Conservation (phyloP, 352 stramenopile genomes). For the Phytophthora palmivora region DNA sequence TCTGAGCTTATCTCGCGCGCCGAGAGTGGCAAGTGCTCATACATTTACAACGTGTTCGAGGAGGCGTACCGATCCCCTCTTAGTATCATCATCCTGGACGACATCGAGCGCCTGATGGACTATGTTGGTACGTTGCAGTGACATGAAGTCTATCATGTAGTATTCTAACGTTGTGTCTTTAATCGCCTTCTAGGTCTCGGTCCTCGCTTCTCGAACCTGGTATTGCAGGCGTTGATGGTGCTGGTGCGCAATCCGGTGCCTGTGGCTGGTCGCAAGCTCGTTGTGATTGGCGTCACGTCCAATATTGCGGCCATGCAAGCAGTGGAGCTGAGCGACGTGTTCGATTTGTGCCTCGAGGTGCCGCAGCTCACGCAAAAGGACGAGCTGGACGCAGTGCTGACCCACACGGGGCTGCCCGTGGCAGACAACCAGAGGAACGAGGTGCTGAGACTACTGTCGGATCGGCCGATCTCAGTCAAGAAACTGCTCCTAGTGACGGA, state of each 20-base stretch:
- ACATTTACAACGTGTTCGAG: conserved; percentile 96
- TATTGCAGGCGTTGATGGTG: conserved; percentile 98
- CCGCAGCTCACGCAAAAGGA: conserved; percentile 91
- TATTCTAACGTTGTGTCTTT: conserved; percentile 13
- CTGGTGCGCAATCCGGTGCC: conserved; percentile 97
- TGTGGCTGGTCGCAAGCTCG: conserved; percentile 93
- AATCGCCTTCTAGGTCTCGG: conserved; percentile 74
- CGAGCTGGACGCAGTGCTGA: conserved; percentile 89
- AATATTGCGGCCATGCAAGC: conserved; percentile 92
- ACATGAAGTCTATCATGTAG: neutral
- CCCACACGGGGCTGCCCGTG: conserved; percentile 84
- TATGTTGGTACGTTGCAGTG: conserved; percentile 79
- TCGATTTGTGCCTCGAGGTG: conserved; percentile 94
- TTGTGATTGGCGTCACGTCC: conserved; percentile 97
- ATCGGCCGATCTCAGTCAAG: conserved; percentile 98
- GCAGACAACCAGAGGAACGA: conserved; percentile 65
- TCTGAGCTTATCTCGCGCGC: conserved; percentile 97
- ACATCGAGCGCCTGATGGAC: conserved; percentile 99
- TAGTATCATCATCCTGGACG: conserved; percentile 99
- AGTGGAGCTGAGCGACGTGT: conserved; percentile 94
- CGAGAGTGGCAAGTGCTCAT: conserved; percentile 94
- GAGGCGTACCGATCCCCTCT: conserved; percentile 98
- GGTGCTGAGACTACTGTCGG: conserved; percentile 76
- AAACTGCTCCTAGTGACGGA: conserved; percentile 97
- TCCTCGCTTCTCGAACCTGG: conserved; percentile 98